Base-by-base conservation (phyloP, 495 filamentous ascomycete species). In the Podospora comata region DNA sequence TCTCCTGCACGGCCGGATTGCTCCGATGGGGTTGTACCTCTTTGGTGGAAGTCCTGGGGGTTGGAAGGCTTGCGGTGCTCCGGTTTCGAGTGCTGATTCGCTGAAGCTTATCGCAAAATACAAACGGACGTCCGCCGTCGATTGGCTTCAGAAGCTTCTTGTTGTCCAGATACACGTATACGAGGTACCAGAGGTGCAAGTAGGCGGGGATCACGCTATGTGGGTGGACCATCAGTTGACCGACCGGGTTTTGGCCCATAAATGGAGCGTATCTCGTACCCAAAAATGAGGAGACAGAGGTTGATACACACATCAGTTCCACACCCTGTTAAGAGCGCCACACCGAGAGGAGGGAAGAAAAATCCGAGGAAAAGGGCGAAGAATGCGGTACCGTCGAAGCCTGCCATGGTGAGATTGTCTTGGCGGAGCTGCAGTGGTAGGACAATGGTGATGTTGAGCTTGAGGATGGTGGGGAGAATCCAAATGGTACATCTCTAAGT, bases 141-240 rank as follows among this genome's bases (percentile, higher is more conserved):
- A 18, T 3, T 20, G 55, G 16, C n/a, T 19, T n/a, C n/a, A 20
- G 18, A 20, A 58, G 55, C 6, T 13, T 48, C 13, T 48, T 48
- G 39, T 48, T 48, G 5, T 48, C 39, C 39, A 9, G 39, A 76
- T 95, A 97, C 61, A 96, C 85, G 73, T 92, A 97, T 79, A 93
- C 88, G 66, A 97, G 72, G 74, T 97, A 98, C 80, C 96, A 96
- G 6, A 92, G 94, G 75, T 97, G 94, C 28, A 97, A 85, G 15
- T 70, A 94, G 89, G 6, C 91, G 91, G 1, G 92, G 92, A 65
- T 95, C 76, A 62, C 63, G 39, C 39, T 48, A 13, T 3, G 15
- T 13, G 39, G 39, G 15, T 13, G 20, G 20, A 23, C 20, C 20
- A 48, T 3, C 5, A 11, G 39, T 48, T 48, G 13, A 11, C 7